Percentiles rank a stretch among this genome's conserved stretches.
Evolutionary conservation across 2,329 filamentous ascomycete species (phyloP).

Genomic region (Rasamsonia emersonii): DNA sequence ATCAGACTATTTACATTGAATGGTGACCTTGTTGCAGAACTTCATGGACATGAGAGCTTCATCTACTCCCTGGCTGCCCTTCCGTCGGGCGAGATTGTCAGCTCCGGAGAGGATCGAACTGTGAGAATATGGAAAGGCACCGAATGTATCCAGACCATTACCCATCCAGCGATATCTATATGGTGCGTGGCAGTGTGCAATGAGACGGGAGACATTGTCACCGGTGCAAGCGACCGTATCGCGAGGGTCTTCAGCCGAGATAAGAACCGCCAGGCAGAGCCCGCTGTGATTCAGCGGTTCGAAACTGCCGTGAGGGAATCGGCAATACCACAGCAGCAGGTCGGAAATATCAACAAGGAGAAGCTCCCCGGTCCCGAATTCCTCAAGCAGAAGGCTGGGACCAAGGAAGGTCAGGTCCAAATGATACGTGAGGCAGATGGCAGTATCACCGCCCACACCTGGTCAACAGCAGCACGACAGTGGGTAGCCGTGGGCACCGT

Average conservation of each 20-base stretch:
- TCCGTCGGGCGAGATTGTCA: constrained; percentile 79
- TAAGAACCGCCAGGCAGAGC: constrained; percentile 59
- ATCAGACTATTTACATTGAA: constrained; percentile 80
- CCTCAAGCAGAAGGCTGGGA: constrained; percentile 68
- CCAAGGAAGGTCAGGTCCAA: constrained; percentile 92
- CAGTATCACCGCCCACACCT: constrained; percentile 76
- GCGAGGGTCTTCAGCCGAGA: constrained; percentile 76
- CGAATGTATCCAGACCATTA: constrained; percentile 88
- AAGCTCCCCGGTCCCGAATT: constrained; percentile 84
- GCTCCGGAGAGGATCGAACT: constrained; percentile 89
- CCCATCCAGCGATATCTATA: constrained; percentile 91
- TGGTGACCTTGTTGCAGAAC: constrained; percentile 65
- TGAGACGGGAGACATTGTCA: constrained; percentile 85
- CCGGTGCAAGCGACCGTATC: constrained; percentile 80
- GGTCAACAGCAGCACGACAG: constrained; percentile 63
- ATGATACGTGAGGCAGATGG: constrained; percentile 81
- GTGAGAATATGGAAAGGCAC: constrained; percentile 77
- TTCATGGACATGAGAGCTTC: constrained; percentile 87
- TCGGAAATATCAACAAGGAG: constrained; percentile 82
- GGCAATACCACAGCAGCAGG: constrained; percentile 77
- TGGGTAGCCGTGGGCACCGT: constrained; percentile 93
- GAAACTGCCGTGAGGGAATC: constrained; percentile 74
- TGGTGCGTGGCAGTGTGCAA: constrained; percentile 81
- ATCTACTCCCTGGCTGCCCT: constrained; percentile 77
- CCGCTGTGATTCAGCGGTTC: constrained; percentile 62